Evolutionary conservation across 2,329 filamentous ascomycete species (phyloP).

Genomic region (Bretziella fagacearum): DNA sequence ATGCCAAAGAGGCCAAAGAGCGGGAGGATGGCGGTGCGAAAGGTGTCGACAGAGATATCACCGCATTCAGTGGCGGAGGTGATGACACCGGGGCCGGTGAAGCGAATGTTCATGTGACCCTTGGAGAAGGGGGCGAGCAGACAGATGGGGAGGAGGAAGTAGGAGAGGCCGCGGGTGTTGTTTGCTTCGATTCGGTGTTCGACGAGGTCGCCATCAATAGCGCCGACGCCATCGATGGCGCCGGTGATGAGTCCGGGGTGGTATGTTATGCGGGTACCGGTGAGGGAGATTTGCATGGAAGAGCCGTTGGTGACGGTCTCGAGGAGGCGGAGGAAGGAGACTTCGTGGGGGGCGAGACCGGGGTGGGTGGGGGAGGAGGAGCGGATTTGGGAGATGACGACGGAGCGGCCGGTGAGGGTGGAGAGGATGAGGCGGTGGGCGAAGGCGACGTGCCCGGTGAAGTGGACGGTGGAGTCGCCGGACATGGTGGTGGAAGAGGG

Average conservation of each 20-base stretch:
- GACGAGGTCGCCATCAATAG: constrained; percentile 54
- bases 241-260: constrained; percentile 86
- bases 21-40: constrained; percentile 81
- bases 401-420: constrained; percentile 73
- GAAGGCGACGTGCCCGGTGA: constrained; percentile 72
- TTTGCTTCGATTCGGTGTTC: constrained; percentile 62
- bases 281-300: constrained; percentile 89
- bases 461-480: constrained; percentile 40
- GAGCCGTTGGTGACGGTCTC: constrained; percentile 92
- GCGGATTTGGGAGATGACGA: constrained; percentile 90
- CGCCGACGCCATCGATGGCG: constrained; percentile 57
- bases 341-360: constrained; percentile 79
- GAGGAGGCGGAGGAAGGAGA: constrained; percentile 87
- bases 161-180: constrained; percentile 69
- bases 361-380: constrained; percentile 70
- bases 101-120: constrained; percentile 72
- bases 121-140: constrained; percentile 89
- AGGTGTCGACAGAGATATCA: constrained; percentile 82
- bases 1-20: constrained; percentile 86
- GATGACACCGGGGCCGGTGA: constrained; percentile 82
- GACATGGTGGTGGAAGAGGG: constrained; percentile 23
- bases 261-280: constrained; percentile 83
- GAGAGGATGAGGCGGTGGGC: constrained; percentile 72
- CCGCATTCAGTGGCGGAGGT: constrained; percentile 69
- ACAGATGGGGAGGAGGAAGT: constrained; percentile 80